Base-by-base conservation (phyloP, 2,329 filamentous ascomycete genomes). In the Fusarium pilosicola region DNA sequence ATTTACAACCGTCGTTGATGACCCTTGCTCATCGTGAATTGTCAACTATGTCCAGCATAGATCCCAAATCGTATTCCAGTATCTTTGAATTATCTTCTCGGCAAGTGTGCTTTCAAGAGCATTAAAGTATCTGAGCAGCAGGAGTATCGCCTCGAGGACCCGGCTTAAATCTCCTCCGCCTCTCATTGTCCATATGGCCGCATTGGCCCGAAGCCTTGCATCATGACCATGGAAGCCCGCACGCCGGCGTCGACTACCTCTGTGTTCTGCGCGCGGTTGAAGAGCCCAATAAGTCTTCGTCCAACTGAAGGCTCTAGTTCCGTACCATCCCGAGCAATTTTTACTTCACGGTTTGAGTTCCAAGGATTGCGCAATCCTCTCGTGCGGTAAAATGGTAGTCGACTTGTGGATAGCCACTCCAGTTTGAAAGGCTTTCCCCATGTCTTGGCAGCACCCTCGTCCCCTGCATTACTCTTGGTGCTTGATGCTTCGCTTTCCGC, bases 271-370 rank as follows among this genome's bases (percentile, higher is more conserved):
- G 81, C 80, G 22, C 87, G 84, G 76, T 94, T 92, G 81, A 98
- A 98, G 77, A 98, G 88, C 49, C 91, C 90, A 71, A 97, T 86
- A 61, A 98, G 84, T 76, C 90, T 90, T 76, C 90, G 90, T 10
- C 95, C 96, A 48, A 97, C 89, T 36, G 87, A 89, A 34, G 95
- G 93, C 82, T 98, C 96, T 60, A 98, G 85, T 81, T 98, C 96
- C 0, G 96, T 98, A 5, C 96, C 96, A 78, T 98, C 96, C 77
- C 96, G 89, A 30, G 96, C 96, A 79, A 98, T 97, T 83, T 98
- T 98, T 71, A 98, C 94, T 80, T 98, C 96, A 59, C 96, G 87
- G 79, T 98, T 97, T 9, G 94, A 93, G 81, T 98, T 98, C 94
- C 95, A 97, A 1, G 94, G 93, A 80, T 98, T 98, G 39, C 95